Evolutionary conservation across 768 basidiomycete species (phyloP).

Genomic region (Tylopilus rubrobrunneus): DNA sequence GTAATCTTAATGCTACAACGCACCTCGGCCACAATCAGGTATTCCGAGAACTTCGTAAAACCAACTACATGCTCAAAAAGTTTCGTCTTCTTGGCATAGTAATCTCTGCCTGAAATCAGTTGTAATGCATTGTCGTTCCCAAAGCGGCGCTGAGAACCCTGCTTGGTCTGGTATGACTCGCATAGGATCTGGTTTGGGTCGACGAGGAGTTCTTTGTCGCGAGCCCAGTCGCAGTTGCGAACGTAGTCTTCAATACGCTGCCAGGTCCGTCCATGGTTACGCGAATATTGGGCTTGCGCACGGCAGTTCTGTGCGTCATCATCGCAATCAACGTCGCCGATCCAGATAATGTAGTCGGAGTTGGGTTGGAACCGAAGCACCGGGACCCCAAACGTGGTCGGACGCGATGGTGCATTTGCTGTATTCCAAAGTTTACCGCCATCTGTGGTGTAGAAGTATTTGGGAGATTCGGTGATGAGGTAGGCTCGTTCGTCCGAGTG

Average conservation of each 20-base stretch:
- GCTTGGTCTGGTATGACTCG: constrained; percentile 81
- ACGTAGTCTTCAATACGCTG: constrained; percentile 78
- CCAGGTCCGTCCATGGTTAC: constrained; percentile 80
- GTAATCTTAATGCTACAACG: constrained; percentile 18
- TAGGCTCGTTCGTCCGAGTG: constrained; percentile 81
- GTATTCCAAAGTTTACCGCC: constrained; percentile 69
- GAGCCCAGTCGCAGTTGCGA: constrained; percentile 87
- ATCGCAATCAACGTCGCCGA: constrained; percentile 68
- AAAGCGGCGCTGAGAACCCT: constrained; percentile 69
- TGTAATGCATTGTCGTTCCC: constrained; percentile 61
- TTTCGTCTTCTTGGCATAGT: constrained; percentile 65
- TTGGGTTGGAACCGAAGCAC: constrained; percentile 86
- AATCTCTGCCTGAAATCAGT: constrained; percentile 73
- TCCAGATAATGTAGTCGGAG: constrained; percentile 87
- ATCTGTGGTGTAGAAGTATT: constrained; percentile 80
- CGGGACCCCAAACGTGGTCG: constrained; percentile 75
- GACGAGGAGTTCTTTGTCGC: constrained; percentile 70
- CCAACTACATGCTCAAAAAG: constrained; percentile 89
- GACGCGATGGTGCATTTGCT: constrained; percentile 56
- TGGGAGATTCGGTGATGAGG: constrained; percentile 67
- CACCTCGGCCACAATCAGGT: constrained; percentile 92
- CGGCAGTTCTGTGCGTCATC: constrained; percentile 53
- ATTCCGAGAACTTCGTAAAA: constrained; percentile 96
- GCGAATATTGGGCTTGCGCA: constrained; percentile 69
- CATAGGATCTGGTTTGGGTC: constrained; percentile 90